phyloP scores from a whole-genome alignment of 495 filamentous ascomycete species.

The Trichoderma asperelloides region DNA sequence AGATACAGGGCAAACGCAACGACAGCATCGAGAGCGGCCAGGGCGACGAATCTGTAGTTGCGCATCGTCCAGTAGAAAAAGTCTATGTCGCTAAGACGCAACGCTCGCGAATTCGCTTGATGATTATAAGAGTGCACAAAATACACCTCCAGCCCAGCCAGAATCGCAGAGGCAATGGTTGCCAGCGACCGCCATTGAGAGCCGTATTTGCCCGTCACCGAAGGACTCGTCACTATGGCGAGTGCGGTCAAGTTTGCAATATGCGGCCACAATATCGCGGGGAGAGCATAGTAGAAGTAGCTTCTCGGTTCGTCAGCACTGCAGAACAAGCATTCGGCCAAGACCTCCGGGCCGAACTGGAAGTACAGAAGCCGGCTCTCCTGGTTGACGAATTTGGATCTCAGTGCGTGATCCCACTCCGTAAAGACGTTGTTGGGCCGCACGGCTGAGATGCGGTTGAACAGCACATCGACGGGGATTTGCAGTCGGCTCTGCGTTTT shows the following conservation, averaged over 20 bases:
- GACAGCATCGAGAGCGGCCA: constrained; percentile 53
- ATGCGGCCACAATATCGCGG: constrained; percentile 64
- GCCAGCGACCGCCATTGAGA: constrained; percentile 61
- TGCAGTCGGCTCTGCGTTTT: constrained; percentile 73
- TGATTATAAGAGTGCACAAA: constrained; percentile 49
- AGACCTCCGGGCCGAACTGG: constrained; percentile 62
- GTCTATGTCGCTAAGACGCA: constrained; percentile 49
- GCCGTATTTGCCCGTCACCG: constrained; percentile 46
- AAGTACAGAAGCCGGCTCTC: constrained; percentile 74
- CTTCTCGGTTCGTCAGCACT: constrained; percentile 56
- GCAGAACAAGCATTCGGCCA: constrained; percentile 77
- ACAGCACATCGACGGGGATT: constrained; percentile 76
- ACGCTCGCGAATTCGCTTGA: constrained; percentile 46
- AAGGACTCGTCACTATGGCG: constrained; percentile 34
- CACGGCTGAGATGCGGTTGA: constrained; percentile 60
- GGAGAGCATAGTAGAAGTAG: constrained; percentile 77
- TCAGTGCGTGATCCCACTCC: constrained; percentile 51
- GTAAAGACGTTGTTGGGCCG: constrained; percentile 50
- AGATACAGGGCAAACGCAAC: constrained; percentile 60
- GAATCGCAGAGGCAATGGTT: constrained; percentile 48
- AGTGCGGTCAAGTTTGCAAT: constrained; percentile 62
- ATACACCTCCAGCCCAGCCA: constrained; percentile 59
- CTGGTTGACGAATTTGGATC: constrained; percentile 55
- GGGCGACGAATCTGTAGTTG: constrained; percentile 44
- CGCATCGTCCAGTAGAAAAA: constrained; percentile 62